Evolutionary conservation across 768 basidiomycete species (phyloP).

Genomic region (Phanerochaete carnosa): DNA sequence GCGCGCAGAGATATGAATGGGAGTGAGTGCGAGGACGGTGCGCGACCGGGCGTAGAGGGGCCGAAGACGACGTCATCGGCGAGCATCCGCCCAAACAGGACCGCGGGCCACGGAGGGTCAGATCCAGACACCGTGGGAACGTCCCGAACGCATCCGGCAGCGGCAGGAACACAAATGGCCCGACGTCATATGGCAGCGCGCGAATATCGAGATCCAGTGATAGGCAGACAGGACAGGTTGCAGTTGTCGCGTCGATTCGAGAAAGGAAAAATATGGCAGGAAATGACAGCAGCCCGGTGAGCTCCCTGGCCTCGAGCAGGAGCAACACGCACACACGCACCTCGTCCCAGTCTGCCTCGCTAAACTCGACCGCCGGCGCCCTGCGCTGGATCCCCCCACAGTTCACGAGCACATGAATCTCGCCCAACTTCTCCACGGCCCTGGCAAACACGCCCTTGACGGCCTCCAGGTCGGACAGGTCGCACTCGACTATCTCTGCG

Average conservation of each 20-base stretch:
- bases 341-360: slow-evolving; percentile 69
- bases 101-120: no score
- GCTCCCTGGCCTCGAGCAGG: slow-evolving; percentile 7
- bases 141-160: no score
- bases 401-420: slow-evolving; percentile 65
- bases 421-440: slow-evolving; percentile 48
- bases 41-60: not conserved
- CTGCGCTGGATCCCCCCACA: slow-evolving; percentile 63
- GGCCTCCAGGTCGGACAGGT: slow-evolving; percentile 47
- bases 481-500: slow-evolving; percentile 49
- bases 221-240: not conserved
- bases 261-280: not conserved
- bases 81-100: no score
- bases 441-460: slow-evolving; percentile 47
- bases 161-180: no score
- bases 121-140: no score
- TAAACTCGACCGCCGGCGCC: slow-evolving; percentile 60
- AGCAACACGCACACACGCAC: slow-evolving; percentile 36
- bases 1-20: not conserved
- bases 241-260: not conserved
- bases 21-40: not conserved
- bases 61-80: not conserved
- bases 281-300: slow-evolving; percentile 9
- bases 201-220: not conserved
- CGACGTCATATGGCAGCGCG: not conserved